Conservation (phyloP, 805 yeast genomes). For the Candida nemodendra region DNA sequence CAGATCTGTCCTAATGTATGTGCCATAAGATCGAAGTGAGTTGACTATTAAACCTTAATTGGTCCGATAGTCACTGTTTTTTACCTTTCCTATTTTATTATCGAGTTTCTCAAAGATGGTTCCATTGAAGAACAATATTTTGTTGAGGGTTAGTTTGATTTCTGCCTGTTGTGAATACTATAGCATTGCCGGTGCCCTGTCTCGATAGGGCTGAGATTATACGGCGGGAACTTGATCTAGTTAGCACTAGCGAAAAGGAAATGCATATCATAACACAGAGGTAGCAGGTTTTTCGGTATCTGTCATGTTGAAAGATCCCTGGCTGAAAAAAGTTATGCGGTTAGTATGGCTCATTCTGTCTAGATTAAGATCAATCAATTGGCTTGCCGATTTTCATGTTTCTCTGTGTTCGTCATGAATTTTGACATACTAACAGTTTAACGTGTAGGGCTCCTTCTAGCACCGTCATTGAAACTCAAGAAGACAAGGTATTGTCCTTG, state of each 20-base stretch:
- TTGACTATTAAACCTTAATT: no score
- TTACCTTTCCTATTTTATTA: no score
- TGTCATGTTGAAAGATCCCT: no score
- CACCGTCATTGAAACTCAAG: conserved; percentile 8
- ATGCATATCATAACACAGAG: conserved; percentile 23
- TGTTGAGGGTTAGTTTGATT: conserved; percentile 13
- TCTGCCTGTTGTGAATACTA: not conserved
- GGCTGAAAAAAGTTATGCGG: no score
- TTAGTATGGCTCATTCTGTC: no score
- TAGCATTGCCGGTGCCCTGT: conserved; percentile 30
- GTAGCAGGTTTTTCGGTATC: conserved; percentile 1
- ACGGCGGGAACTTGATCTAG: conserved; percentile 46
- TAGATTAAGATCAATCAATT: no score
- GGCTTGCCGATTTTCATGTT: no score
- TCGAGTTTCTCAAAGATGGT: no score
- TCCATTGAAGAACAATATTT: no score
- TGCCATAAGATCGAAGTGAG: conserved; percentile 2
- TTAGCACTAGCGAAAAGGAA: conserved; percentile 43
- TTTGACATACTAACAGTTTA: no score
- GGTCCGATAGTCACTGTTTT: no score
- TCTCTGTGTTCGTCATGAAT: no score
- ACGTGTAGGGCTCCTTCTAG: conserved; percentile 26
- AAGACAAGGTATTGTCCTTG: conserved; percentile 17
- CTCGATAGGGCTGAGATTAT: conserved; percentile 36
- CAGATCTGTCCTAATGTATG: conserved; percentile 3